Base-by-base conservation (phyloP, 2,329 filamentous ascomycete species). In the Alternaria sp. region DNA sequence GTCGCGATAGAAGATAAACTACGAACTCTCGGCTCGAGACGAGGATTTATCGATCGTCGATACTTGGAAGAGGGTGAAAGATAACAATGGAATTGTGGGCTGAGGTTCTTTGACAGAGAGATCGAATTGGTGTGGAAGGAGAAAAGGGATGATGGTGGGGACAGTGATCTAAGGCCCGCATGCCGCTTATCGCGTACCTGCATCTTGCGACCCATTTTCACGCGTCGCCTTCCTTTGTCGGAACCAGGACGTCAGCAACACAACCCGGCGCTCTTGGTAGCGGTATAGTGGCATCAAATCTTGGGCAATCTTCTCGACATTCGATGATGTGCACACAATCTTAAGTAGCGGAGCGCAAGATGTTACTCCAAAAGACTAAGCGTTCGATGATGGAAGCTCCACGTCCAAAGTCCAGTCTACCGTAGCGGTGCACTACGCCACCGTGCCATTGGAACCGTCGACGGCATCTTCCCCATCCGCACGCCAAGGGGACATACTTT, bases 141-240 rank as follows among this genome's bases (percentile, higher is more conserved):
- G 30, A 40, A 23, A 40, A n/a, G 30, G 49, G 30, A 40, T 52
- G 9, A 2, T 2, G 19, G 19, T 40, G 30, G 49, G 1, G 49
- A 40, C 36, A 15, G 5, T 52, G 49, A 52, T 52, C 30, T 40
- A 52, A 52, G 36, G 49, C 30, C 49, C 12, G 30, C 49, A 52
- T 52, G 49, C 49, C 49, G 49, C 49, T 52, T 52, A 52, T 52
- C 49, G 49, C 30, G 49, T 36, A 52, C 49, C 49, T 52, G 49
- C 49, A 52, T 52, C 49, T 36, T 40, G 32, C 28, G 30, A 40
- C 7, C 49, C 49, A 40, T 40, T 17, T 51, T 51, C 28, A 30
- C 49, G 49, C 28, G 12, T 36, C 26, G 49, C 28, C 30, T 15
- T 40, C 19, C 19, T 12, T 25, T 23, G 49, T 30, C 49, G 49